Base-by-base conservation (phyloP, 495 filamentous ascomycete species). In the Penicillium arizonense region DNA sequence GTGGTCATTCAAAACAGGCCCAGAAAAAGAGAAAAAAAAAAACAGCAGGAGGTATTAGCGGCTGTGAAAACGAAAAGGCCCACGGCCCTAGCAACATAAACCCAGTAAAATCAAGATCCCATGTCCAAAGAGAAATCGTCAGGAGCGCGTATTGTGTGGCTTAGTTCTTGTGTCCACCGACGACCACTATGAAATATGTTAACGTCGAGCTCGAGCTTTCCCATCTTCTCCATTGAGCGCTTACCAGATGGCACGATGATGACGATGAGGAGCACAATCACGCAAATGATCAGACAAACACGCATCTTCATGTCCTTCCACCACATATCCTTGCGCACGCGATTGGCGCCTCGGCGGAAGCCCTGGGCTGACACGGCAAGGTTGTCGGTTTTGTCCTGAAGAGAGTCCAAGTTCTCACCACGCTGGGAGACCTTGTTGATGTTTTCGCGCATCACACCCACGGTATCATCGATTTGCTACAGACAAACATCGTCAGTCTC, bases 281-380 rank as follows among this genome's bases (percentile, higher is more conserved):
- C 87, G 53, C 89, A 93, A 50, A 86, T 79, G 53, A 91, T 87
- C 62, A 99, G 77, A 71, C 91, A 97, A 76, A 97, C 94, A 64
- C 93, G 85, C 94, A 97, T 99, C 82, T 96, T 96, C 91, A 97
- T 96, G 71, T 98, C 93, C 82, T 92, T 88, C 88, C 85, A 88
- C 85, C 84, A 91, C 87, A 96, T 96, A 68, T 91, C 78, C 82
- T 97, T 97, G 61, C 93, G 83, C 51, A 97, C 93, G 57, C 89
- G 81, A 75, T 97, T 97, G 63, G 94, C 94, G 52, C 94, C 91
- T 50, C 91, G 85, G 60, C 92, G 90, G 82, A 98, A 98, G 44
- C 89, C 89, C 71, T 95, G 90, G 52, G 94, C 91, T 30, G 89
- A 92, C 51, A 82, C 79, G 36, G 90, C 89, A 56, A 99, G 82